Evolutionary conservation across 352 stramenopile genomes (phyloP), one percentile per base, ranked within the genome.

Genomic region (Phytophthora citrophthora): DNA sequence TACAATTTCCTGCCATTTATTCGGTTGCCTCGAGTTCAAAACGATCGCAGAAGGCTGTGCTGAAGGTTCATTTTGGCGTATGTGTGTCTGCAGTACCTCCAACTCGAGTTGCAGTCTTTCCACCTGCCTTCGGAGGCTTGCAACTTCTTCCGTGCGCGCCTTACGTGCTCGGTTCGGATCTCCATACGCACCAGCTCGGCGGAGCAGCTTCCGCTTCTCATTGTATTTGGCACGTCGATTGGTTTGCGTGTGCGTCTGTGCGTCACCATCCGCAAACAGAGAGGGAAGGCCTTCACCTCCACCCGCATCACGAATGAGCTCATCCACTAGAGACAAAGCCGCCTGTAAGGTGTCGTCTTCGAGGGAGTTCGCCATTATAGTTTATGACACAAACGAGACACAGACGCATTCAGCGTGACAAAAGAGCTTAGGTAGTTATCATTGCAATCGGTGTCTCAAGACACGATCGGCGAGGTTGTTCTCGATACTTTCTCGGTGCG

Each of bases 401-500:
- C 20, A 20, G 20, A 20, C 20, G 20, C 20, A n/a, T n/a, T n/a
- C 24, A 27, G 24, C 24, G 29, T 34, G 8, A 34, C 29, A 34
- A 34, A n/a, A n/a, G n/a, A n/a, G n/a, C n/a, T n/a, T n/a, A 13
- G 29, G 9, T 13, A n/a, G 7, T 39, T 39, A 40, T 59, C 47
- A 65, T 27, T 48, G 47, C 36, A 64, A 23, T 32, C 47, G 23
- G 20, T 20, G 47, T 15, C 38, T 52, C 11, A 65, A 18, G 6
- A 65, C 57, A 29, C 57, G 48, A 32, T 65, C 49, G 18, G 57
- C 48, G 13, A 65, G 24, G 12, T 23, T 51, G n/a, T 84, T 84
- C 55, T 84, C 75, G 15, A 84, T 84, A 45, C 76, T 77, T 39
- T 84, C 66, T 9, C 65, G 62, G 23, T 69, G 74, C 15, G 68